These are phyloP conservation scores for Chenopodium album DNA, from an alignment of 148 eudicot species.

Conservation along the genomic window DNA sequence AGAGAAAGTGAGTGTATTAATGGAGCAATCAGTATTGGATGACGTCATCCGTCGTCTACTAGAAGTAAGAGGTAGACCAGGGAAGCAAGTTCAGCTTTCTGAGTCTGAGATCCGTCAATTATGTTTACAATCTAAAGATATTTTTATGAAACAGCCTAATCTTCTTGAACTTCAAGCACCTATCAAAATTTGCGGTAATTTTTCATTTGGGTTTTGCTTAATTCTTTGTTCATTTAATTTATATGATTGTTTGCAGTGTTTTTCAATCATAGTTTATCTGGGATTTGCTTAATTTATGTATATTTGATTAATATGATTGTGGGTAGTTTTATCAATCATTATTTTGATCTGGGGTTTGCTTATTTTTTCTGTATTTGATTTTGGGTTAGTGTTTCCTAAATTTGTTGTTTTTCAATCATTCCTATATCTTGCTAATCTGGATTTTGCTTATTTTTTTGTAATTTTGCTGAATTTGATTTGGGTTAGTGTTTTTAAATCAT, in stretches of 20 bases:
- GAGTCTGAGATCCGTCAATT: conserved; percentile 88
- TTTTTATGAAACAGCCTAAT: conserved; percentile 77
- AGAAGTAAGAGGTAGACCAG: conserved; percentile 57
- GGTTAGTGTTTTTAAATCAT: not conserved
- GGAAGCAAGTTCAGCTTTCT: conserved; percentile 80
- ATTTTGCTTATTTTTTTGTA: not conserved
- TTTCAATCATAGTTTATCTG: not conserved
- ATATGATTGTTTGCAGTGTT: not conserved
- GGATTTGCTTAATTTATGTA: conserved; percentile 8
- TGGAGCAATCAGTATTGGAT: conserved; percentile 59
- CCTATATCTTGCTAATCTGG: not conserved
- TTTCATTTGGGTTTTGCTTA: conserved; percentile 13
- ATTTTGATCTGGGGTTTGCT: not conserved
- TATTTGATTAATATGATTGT: not conserved
- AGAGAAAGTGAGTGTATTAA: conserved; percentile 6
- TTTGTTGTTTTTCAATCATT: too few species aligned
- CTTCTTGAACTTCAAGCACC: conserved; percentile 87
- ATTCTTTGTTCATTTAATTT: not conserved
- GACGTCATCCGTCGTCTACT: conserved; percentile 63
- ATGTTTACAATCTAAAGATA: conserved; percentile 62
- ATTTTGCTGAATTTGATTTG: too few species aligned
- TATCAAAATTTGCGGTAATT: conserved; percentile 80
- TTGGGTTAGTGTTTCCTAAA: not conserved
- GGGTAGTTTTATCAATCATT: not conserved
- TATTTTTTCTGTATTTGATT: not conserved